Conservation (phyloP, 1,139 yeast genomes). For the Kodamaea derodonti region DNA sequence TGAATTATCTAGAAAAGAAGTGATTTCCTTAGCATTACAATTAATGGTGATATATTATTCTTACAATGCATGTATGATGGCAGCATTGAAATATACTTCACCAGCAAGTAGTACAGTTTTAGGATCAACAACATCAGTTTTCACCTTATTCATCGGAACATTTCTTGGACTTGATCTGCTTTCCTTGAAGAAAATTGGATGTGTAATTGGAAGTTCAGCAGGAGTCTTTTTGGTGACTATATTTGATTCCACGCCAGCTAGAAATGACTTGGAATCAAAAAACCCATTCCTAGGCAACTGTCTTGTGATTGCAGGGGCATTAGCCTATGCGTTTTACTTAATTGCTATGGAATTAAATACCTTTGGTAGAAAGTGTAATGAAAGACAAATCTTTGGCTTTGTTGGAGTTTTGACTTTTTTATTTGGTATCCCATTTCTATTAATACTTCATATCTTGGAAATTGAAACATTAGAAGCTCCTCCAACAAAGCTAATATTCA, state of each 20-base stretch:
- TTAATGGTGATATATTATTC: slow-evolving; percentile 40
- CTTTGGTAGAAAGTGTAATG: slow-evolving; percentile 41
- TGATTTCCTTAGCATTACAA: slow-evolving; percentile 33
- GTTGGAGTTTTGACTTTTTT: slow-evolving; percentile 42
- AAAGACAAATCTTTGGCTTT: slow-evolving; percentile 44
- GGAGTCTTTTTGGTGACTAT: slow-evolving; percentile 48
- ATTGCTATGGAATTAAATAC: slow-evolving; percentile 44
- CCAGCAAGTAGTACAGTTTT: slow-evolving; percentile 53
- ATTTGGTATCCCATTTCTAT: slow-evolving; percentile 36
- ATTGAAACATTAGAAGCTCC: slow-evolving; percentile 41
- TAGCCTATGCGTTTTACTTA: slow-evolving; percentile 45
- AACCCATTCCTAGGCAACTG: slow-evolving; percentile 44
- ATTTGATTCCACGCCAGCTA: slow-evolving; percentile 22
- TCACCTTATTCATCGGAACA: slow-evolving; percentile 45
- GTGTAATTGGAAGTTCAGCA: slow-evolving; percentile 40
- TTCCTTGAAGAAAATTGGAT: slow-evolving; percentile 37
- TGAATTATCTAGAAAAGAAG: slow-evolving; percentile 25
- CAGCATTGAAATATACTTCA: slow-evolving; percentile 45
- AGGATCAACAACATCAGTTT: slow-evolving; percentile 50
- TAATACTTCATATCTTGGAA: slow-evolving; percentile 27
- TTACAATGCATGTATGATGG: slow-evolving; percentile 38
- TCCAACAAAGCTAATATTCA: slow-evolving; percentile 27
- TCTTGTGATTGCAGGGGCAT: slow-evolving; percentile 45
- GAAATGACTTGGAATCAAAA: slow-evolving; percentile 28
- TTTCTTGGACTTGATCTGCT: slow-evolving; percentile 38